Base-by-base conservation (phyloP, 2,329 filamentous ascomycete species). In the Neopestalotiopsis sp. region DNA sequence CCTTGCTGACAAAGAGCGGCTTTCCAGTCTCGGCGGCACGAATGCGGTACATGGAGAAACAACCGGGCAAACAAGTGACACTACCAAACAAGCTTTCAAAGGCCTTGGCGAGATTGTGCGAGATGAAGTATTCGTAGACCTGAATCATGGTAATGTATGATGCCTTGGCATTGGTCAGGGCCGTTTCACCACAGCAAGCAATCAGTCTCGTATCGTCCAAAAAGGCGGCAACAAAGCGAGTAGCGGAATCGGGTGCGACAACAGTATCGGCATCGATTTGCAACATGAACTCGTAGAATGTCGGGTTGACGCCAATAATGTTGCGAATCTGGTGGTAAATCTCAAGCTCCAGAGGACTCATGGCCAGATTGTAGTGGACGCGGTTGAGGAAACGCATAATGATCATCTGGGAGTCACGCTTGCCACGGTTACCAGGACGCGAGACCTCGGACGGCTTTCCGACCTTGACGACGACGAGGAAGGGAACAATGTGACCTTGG, bases 71-170 rank as follows among this genome's bases (percentile, higher is more conserved):
- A 88, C 96, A 99, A 65, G 96, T 99, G 74, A 99, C 95, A 74
- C 94, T 97, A 69, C 95, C 96, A 78, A 99, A 99, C 75, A 99
- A 87, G 83, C 93, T 96, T 82, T 98, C 95, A 80, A 99, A 99
- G 13, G 95, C 96, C 84, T 99, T 98, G 74, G 93, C 91, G 74
- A 99, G 83, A 80, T 98, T 97, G 86, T 99, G 95, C 65, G 95
- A 98, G 77, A 99, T 99, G 85, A 95, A 99, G 87, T 99, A 99
- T 82, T 99, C 95, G 86, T 98, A 99, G 42, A 99, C 95, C 82
- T 99, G 96, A 79, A 99, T 99, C 95, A 98, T 98, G 65, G 96
- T 99, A 74, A 97, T 90, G 77, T 97, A 94, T 1, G 95, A 98
- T 6, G 92, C 88, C 81, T 98, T 98, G 70, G 94, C 93, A 78